Evolutionary conservation across 2,329 filamentous ascomycete species (phyloP).

Genomic region (Graphiopsis chlorocephala): DNA sequence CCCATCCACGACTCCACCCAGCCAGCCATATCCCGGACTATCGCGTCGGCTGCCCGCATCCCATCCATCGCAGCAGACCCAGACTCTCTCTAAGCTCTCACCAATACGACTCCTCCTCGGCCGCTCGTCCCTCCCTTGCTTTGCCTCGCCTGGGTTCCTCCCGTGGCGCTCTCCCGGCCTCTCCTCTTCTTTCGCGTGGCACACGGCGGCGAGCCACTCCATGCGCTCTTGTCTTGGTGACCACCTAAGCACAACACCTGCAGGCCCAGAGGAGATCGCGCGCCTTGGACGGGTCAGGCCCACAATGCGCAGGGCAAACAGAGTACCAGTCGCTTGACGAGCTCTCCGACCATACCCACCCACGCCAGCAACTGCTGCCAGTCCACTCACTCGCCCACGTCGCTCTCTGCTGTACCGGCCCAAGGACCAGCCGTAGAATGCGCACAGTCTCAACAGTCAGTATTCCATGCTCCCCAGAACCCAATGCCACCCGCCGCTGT

Average conservation of each 20-base stretch:
- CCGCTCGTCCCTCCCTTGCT: background rate
- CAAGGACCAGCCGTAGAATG: slow-evolving; percentile 19
- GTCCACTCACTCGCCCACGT: background rate
- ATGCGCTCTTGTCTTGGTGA: slow-evolving; percentile 3
- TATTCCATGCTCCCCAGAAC: background rate
- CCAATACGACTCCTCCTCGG: no score
- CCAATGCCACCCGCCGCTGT: background rate
- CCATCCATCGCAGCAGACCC: background rate
- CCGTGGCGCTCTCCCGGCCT: background rate
- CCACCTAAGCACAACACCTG: background rate
- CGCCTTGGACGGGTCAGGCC: slow-evolving; percentile 13
- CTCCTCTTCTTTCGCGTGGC: slow-evolving; percentile 3
- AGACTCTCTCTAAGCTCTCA: no score
- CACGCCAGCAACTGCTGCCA: background rate
- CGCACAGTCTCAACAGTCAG: slow-evolving; percentile 21
- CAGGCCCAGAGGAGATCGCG: slow-evolving; percentile 13
- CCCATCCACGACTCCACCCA: background rate
- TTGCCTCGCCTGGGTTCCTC: background rate
- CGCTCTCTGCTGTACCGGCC: background rate
- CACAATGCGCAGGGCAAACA: slow-evolving; percentile 16
- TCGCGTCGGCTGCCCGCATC: background rate
- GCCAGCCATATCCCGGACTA: background rate
- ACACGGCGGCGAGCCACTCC: background rate
- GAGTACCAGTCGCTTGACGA: slow-evolving; percentile 8
- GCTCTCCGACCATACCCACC: background rate